A percentile compares a stretch with the other conserved stretches of the same genome.
These are phyloP conservation scores for Ormosia emarginata DNA, from an alignment of 306 rosid genomes.

Conservation along the genomic window DNA sequence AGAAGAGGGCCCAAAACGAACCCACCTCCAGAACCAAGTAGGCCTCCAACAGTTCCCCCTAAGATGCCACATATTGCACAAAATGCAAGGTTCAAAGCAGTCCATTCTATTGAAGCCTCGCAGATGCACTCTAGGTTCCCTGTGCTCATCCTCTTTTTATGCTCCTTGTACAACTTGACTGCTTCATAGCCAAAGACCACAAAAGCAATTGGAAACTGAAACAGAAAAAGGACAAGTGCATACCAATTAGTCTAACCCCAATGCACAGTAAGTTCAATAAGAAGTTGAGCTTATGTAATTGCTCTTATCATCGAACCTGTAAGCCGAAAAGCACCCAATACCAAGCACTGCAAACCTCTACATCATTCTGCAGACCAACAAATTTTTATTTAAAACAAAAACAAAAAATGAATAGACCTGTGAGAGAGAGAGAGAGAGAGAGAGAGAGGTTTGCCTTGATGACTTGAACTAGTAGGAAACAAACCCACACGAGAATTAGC, in stretches of 20 bases:
- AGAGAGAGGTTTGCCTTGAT: slow-evolving; percentile 50
- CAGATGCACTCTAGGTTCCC: slow-evolving; percentile 64
- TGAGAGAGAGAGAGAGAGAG: neutral
- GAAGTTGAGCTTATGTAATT: slow-evolving; percentile 4
- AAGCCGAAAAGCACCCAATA: slow-evolving; percentile 79
- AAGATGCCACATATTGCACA: slow-evolving; percentile 77
- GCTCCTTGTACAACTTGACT: slow-evolving; percentile 58
- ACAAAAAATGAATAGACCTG: neutral
- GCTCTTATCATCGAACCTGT: slow-evolving; percentile 43
- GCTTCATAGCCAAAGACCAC: slow-evolving; percentile 76
- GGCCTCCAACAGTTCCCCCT: slow-evolving; percentile 84
- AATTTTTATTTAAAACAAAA: neutral
- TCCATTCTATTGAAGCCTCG: slow-evolving; percentile 91
- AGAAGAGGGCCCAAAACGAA: slow-evolving; percentile 86
- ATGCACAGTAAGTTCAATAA: neutral
- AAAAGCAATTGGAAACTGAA: slow-evolving; percentile 70
- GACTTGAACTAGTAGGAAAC: slow-evolving; percentile 70
- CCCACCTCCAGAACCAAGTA: slow-evolving; percentile 90
- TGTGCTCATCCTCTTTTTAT: slow-evolving; percentile 53
- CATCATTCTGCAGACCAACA: slow-evolving; percentile 55
- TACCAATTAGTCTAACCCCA: slow-evolving; percentile 14
- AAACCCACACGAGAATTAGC: slow-evolving; percentile 53
- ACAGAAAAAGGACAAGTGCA: neutral
- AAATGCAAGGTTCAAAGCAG: slow-evolving; percentile 50
- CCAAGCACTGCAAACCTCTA: slow-evolving; percentile 54